phyloP scores from a whole-genome alignment of 345 rosid species.

The Trapa bicornis region DNA sequence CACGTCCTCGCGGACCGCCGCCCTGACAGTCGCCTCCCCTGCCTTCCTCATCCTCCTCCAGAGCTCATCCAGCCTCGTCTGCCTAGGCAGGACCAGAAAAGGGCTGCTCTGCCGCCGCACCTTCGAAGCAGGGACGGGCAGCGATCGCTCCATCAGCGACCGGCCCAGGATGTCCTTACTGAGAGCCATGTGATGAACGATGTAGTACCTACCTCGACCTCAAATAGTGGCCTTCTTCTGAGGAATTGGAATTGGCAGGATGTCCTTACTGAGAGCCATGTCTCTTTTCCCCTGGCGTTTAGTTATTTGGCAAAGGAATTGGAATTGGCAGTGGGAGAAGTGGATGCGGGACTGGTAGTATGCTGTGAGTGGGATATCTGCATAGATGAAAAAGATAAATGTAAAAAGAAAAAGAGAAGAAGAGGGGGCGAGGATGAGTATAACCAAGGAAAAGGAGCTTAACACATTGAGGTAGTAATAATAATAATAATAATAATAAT shows the following conservation, averaged over 20 bases:
- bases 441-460: too few relatives aligned
- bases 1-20: slow-evolving; percentile 70
- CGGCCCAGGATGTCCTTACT: slow-evolving; percentile 48
- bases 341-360: background rate
- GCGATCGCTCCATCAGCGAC: slow-evolving; percentile 34
- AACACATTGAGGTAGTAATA: too few relatives aligned
- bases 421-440: too few relatives aligned
- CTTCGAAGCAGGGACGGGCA: slow-evolving; percentile 21
- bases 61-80: slow-evolving; percentile 10
- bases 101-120: slow-evolving; percentile 1
- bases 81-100: slow-evolving; percentile 6
- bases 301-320: background rate
- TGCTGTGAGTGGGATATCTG: background rate
- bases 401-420: too few relatives aligned
- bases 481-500: too few relatives aligned
- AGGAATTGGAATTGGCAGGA: background rate
- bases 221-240: background rate
- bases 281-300: background rate
- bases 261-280: too few relatives aligned
- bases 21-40: slow-evolving; percentile 11
- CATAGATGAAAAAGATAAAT: too few relatives aligned
- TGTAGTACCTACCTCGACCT: background rate
- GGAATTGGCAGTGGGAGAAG: background rate
- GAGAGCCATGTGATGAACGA: slow-evolving; percentile 38
- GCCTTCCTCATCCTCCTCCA: background rate